Conservation (phyloP, 148 eudicot genomes). For the Vaccinium macrocarpon region DNA sequence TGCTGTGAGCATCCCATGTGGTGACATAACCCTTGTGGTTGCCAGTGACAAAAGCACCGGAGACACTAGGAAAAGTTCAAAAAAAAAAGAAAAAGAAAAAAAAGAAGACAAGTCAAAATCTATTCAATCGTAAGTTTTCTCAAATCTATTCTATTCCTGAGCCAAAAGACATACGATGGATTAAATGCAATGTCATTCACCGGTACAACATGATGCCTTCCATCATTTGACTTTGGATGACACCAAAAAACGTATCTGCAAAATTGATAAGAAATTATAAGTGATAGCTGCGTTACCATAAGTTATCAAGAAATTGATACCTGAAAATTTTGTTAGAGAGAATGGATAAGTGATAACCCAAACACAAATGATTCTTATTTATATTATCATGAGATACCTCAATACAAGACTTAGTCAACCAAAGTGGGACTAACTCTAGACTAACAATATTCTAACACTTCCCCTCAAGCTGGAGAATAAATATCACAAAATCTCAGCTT, state of each 20-base stretch:
- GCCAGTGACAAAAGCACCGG: slow-evolving; percentile 72
- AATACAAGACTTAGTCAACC: too few species aligned
- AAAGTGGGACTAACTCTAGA: too few species aligned
- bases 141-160: background rate
- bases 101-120: slow-evolving; percentile 7
- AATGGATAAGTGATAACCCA: too few species aligned
- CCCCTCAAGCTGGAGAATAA: too few species aligned
- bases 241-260: slow-evolving; percentile 83
- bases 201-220: slow-evolving; percentile 51
- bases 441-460: too few species aligned
- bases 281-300: background rate
- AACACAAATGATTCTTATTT: too few species aligned
- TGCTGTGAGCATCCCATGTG: slow-evolving; percentile 72
- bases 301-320: background rate
- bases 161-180: slow-evolving; percentile 57
- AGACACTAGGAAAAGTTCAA: slow-evolving; percentile 26
- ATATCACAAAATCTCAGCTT: too few species aligned
- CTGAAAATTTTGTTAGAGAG: background rate
- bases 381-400: too few species aligned
- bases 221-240: slow-evolving; percentile 61
- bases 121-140: background rate
- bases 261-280: background rate
- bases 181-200: slow-evolving; percentile 81
- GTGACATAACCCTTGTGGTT: slow-evolving; percentile 73
- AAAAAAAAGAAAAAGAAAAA: background rate